These are phyloP conservation scores for Crithidia fasciculata DNA, from an alignment of 208 protist species.

Conservation along the genomic window DNA sequence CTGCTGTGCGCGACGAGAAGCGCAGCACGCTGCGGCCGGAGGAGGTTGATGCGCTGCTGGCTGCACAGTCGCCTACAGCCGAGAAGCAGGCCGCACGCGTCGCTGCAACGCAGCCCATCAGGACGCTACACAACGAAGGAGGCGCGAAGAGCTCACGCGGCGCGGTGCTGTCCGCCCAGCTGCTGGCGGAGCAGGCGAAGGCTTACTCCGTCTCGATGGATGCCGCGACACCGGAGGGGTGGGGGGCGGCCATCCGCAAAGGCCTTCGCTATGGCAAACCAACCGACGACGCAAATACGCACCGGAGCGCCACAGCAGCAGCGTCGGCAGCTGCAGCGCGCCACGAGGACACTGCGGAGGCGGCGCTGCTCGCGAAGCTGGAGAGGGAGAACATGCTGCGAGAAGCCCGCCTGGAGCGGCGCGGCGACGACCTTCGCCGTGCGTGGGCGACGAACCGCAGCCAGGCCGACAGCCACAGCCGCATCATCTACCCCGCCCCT, in stretches of 20 bases:
- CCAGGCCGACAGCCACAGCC: not conserved
- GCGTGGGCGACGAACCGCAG: conserved; percentile 11
- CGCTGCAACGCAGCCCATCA: conserved; percentile 10
- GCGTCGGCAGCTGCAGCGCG: not conserved
- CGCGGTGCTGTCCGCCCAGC: not conserved
- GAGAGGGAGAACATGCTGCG: conserved; percentile 41
- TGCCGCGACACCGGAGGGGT: conserved; percentile 4
- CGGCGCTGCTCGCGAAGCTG: conserved; percentile 40
- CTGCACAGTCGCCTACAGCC: not conserved
- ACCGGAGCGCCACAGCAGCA: not conserved
- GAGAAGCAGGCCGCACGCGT: conserved; percentile 11
- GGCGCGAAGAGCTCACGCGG: not conserved
- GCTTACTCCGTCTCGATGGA: not conserved
- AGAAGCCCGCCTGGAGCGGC: conserved; percentile 46
- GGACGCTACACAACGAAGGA: not conserved
- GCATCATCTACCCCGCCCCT: conserved; percentile 38
- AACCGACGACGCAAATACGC: not conserved
- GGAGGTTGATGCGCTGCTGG: conserved; percentile 14
- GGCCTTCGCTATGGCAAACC: conserved; percentile 24
- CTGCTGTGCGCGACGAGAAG: not conserved
- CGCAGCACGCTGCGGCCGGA: conserved; percentile 10
- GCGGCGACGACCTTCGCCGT: conserved; percentile 25
- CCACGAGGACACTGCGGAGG: conserved; percentile 20
- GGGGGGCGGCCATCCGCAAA: conserved; percentile 19
- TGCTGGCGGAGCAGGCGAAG: conserved; percentile 8